Evolutionary conservation across 1,284 basidiomycete species (phyloP), one percentile per base, ranked within the genome.

Genomic region (Puccinia hordei): DNA sequence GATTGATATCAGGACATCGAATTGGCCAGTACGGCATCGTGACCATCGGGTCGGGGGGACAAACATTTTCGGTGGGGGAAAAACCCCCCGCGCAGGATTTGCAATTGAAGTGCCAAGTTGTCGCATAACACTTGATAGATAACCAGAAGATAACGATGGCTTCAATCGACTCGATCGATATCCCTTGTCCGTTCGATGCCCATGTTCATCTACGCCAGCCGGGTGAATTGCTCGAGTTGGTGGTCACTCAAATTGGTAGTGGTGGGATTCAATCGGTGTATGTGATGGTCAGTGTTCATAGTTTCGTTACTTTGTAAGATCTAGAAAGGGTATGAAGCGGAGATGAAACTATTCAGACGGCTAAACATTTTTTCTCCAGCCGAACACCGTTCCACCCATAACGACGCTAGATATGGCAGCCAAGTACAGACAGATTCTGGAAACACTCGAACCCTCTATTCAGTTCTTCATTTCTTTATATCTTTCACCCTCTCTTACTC

Each of bases 161-260:
- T 4, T 19, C 41, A 10, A 73, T 51, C 15, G 33, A 73, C 33
- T 41, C 72, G 3, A 59, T 73, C 44, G 5, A 19, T 10, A n/a
- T 73, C 10, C 33, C 17, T 6, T 73, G 72, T 41, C 83, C 84
- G 9, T 81, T 82, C 82, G 88, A 88, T 87, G 97, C 95, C 85
- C 95, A 99, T 87, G 95, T 98, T 82, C 97, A 99, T 86, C 90
- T 99, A 49, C 91, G 97, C 63, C 94, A 98, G 85, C 94, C 92
- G 51, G 87, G 90, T 51, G 88, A 97, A 84, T 91, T 92, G 80
- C 82, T 83, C 51, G 88, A 90, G 82, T 89, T 99, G 49, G 94
- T 99, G 57, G 91, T 92, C 5, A 94, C 95, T 59, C 95, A 98
- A 88, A 93, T 99, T 75, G 88, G 90, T 35, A 87, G 90, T 84